Evolutionary conservation across 345 rosid genomes (phyloP), one percentile per base, ranked within the genome.

Genomic region (Gossypium turneri): DNA sequence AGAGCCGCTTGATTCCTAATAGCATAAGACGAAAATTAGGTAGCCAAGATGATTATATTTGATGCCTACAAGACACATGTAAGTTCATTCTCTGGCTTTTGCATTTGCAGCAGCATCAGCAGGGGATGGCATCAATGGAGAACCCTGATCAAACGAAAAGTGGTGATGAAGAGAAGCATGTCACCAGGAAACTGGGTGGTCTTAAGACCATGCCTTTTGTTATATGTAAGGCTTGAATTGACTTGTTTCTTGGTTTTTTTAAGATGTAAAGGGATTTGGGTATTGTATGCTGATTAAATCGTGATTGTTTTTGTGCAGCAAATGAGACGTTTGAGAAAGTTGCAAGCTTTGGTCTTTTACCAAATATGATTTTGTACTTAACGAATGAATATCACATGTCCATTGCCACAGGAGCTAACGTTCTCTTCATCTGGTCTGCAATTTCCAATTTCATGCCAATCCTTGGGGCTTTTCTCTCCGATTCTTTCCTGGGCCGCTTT

Each of bases 311-410:
- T 27, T 12, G 43, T 78, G 84, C 87, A 88, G 89, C 87, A 69
- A 88, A 86, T 63, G 89, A 88, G 79, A 24, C 84, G 29, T 85
- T 85, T 72, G 89, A 86, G 78, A 88, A 82, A 80, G 86, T 85
- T 43, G 89, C 86, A 15, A 73, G 77, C 0, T 22, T 70, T 7
- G 92, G 92, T 48, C 85, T 86, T 57, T 82, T 60, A 0, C 82
- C 88, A 41, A 88, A 83, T 77, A 84, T 88, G 89, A 80, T 83
- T 20, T 22, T 83, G 2, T 83, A 88, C 78, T 74, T 84, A 61
- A 78, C 24, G 11, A 47, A 12, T 15, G 66, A 83, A 12, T 88
- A 86, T 71, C 86, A 82, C 76, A 70, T 86, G 59, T 76, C 75
- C 7, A 74, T 2, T 48, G 84, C 86, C 2, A 19, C 73, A 0